Evolutionary conservation across 495 filamentous ascomycete genomes (phyloP).

Genomic region (Articulospora tetracladia): DNA sequence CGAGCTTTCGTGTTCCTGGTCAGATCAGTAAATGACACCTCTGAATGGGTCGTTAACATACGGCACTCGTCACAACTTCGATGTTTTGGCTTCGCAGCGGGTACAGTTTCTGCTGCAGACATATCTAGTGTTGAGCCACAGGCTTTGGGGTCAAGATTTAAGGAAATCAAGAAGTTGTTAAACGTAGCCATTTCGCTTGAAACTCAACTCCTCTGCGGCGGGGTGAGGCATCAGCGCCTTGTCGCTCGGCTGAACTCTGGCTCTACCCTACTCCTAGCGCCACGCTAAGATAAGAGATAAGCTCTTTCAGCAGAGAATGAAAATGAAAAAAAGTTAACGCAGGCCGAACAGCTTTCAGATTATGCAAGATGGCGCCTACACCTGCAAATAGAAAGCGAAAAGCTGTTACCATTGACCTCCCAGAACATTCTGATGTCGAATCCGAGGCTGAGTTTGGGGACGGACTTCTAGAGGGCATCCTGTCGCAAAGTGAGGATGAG

Average conservation of each 20-base stretch:
- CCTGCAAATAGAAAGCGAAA: constrained; percentile 26
- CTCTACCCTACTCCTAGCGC: not conserved
- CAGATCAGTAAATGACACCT: constrained; percentile 13
- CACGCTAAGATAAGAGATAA: constrained; percentile 25
- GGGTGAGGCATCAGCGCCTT: no score
- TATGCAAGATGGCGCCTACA: constrained; percentile 22
- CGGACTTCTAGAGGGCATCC: constrained; percentile 59
- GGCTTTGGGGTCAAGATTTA: constrained; percentile 14
- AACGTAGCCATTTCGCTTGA: constrained; percentile 6
- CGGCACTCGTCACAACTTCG: constrained; percentile 62
- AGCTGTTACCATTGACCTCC: constrained; percentile 21
- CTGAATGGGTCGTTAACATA: constrained; percentile 25
- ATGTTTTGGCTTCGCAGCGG: constrained; percentile 26
- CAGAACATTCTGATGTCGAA: constrained; percentile 28
- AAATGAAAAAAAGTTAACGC: not conserved
- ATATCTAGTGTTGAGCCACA: constrained; percentile 8
- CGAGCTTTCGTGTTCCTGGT: constrained; percentile 55
- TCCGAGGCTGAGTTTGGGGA: constrained; percentile 65
- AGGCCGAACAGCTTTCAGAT: not conserved
- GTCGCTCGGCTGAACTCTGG: not conserved
- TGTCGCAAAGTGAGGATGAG: constrained; percentile 51
- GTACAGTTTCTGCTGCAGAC: not conserved
- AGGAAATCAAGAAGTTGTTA: constrained; percentile 11
- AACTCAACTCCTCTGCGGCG: no score
- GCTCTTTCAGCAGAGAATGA: not conserved